A percentile compares a stretch with the other conserved stretches of the same genome.
These are phyloP conservation scores for Tanacetum coccineum DNA, from an alignment of 129 eudicot species.

Conservation along the genomic window DNA sequence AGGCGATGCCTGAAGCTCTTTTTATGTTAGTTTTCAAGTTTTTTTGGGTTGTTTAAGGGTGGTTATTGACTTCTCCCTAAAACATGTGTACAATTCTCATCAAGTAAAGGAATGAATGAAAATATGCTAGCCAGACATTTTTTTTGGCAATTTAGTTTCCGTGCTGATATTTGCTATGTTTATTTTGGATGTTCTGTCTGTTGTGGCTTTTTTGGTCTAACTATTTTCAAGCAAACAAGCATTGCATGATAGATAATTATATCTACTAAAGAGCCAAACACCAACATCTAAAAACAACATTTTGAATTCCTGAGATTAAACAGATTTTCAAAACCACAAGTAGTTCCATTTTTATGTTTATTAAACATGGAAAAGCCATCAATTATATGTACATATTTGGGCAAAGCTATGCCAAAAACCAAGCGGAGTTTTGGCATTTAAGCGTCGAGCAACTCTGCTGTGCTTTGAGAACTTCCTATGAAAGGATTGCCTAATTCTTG, in stretches of 20 bases:
- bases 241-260: no score
- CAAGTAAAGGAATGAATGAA: constrained; percentile 30
- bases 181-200: background rate
- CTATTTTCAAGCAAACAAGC: no score
- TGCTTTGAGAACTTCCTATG: no score
- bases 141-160: background rate
- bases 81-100: constrained; percentile 34
- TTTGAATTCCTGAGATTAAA: no score
- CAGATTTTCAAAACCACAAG: no score
- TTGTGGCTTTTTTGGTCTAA: background rate
- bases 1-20: constrained; percentile 21
- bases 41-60: constrained; percentile 20
- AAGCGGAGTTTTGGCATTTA: no score
- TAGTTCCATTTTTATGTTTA: no score
- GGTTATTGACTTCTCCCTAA: constrained; percentile 27
- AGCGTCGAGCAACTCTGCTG: no score
- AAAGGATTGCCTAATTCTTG: no score
- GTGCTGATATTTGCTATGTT: background rate
- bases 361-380: background rate
- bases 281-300: background rate
- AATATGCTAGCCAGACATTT: constrained; percentile 20
- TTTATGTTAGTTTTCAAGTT: constrained; percentile 15
- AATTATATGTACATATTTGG: no score
- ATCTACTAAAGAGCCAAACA: constrained; percentile 30
- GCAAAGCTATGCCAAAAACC: background rate